These are phyloP conservation scores for Trichoderma oligosporum DNA, from an alignment of 2,329 filamentous ascomycete species.

Conservation along the genomic window DNA sequence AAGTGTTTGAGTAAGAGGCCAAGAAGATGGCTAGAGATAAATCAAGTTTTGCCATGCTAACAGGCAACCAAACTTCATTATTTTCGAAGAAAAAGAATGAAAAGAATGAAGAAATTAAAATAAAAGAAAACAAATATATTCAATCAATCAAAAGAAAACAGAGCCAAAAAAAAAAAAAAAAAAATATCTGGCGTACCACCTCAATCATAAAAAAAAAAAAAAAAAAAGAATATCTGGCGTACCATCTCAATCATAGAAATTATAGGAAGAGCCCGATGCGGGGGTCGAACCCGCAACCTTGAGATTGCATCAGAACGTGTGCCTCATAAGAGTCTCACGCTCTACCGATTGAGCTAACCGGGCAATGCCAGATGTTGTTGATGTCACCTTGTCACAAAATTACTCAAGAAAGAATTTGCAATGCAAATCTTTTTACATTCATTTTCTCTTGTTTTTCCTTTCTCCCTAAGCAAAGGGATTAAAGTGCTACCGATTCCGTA, in stretches of 20 bases:
- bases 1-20: too few species aligned
- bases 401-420: too few species aligned
- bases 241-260: background rate
- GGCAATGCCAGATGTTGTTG: conserved; percentile 22
- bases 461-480: too few species aligned
- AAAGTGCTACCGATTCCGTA: background rate
- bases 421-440: too few species aligned
- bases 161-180: background rate
- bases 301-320: conserved; percentile 37
- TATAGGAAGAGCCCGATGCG: conserved; percentile 42
- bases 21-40: too few species aligned
- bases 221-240: conserved; percentile 9
- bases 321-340: conserved; percentile 62
- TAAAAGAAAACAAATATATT: background rate
- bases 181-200: background rate
- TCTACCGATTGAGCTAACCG: conserved; percentile 52
- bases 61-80: too few species aligned
- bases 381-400: background rate
- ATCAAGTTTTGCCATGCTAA: too few species aligned
- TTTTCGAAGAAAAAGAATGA: too few species aligned
- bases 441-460: too few species aligned
- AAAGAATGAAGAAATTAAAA: too few species aligned
- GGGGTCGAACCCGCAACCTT: conserved; percentile 55
- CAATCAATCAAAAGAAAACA: background rate
- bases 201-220: background rate